A percentile compares a stretch with the other conserved stretches of the same genome.
phyloP scores from a whole-genome alignment of 805 yeast genomes.

The Yarrowia osloensis region DNA sequence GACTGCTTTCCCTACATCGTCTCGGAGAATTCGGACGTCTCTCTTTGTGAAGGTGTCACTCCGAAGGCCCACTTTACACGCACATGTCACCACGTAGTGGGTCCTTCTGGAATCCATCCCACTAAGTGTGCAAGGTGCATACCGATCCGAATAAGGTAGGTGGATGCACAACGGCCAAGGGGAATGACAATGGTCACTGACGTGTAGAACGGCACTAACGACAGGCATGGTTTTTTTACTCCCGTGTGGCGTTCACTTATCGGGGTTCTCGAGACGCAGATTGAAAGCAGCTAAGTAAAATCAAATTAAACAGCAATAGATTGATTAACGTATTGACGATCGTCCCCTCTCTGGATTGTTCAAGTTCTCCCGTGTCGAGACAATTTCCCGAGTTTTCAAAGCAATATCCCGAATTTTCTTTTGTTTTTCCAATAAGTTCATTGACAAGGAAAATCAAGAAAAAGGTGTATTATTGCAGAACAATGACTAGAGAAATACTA shows the following conservation, averaged over 20 bases:
- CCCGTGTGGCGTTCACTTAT: neutral
- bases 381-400: too few species aligned
- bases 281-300: neutral
- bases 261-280: too few species aligned
- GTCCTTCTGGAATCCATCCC: slow-evolving; percentile 25
- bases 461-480: neutral
- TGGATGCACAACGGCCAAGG: slow-evolving; percentile 10
- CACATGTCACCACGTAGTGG: slow-evolving; percentile 12
- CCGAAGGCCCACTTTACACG: neutral
- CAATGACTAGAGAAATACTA: neutral
- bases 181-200: neutral
- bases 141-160: slow-evolving; percentile 16
- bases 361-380: too few species aligned
- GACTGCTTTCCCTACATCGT: neutral
- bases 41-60: neutral
- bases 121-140: neutral
- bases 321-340: too few species aligned
- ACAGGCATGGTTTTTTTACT: neutral
- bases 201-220: neutral
- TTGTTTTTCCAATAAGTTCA: too few species aligned
- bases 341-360: too few species aligned
- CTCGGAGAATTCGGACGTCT: slow-evolving; percentile 6
- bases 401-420: too few species aligned
- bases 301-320: neutral
- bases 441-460: too few species aligned